A percentile compares a stretch with the other conserved stretches of the same genome.
Evolutionary conservation across 2,329 filamentous ascomycete species (phyloP).

Genomic region (Arthrobotrys musiformis): DNA sequence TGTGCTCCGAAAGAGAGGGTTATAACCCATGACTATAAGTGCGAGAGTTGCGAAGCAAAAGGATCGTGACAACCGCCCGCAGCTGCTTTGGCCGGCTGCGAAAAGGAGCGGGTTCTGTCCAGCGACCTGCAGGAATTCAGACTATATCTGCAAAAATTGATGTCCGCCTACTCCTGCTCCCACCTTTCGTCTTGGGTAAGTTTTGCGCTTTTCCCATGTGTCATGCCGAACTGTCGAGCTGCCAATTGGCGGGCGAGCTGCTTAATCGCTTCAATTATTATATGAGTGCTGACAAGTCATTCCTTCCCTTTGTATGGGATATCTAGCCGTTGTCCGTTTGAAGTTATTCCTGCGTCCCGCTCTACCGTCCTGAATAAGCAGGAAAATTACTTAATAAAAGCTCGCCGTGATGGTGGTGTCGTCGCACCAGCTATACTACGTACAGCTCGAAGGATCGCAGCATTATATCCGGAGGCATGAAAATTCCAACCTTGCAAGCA

Average conservation of each 20-base stretch:
- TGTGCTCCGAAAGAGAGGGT: conserved; percentile 26
- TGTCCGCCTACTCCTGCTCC: conserved; percentile 20
- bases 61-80: conserved; percentile 42
- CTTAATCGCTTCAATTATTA: conserved; percentile 42
- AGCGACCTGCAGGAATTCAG: conserved; percentile 14
- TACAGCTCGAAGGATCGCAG: conserved; percentile 10
- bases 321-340: conserved; percentile 37
- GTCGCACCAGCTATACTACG: conserved; percentile 35
- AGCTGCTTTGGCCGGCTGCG: conserved; percentile 30
- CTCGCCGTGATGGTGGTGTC: conserved; percentile 39
- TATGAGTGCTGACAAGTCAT: conserved; percentile 27
- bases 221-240: conserved; percentile 24
- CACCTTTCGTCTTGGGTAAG: conserved; percentile 56
- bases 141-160: conserved; percentile 25
- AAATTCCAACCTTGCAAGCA: conserved; percentile 8
- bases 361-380: conserved; percentile 38
- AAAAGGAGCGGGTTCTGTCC: conserved; percentile 29
- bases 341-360: conserved; percentile 40
- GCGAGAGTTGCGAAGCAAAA: conserved; percentile 44
- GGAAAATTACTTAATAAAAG: conserved; percentile 42
- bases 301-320: conserved; percentile 34
- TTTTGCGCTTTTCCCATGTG: conserved; percentile 41
- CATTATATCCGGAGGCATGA: conserved; percentile 37
- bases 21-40: conserved; percentile 41
- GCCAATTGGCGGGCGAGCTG: conserved; percentile 39